A percentile compares a stretch with the other conserved stretches of the same genome.
These are phyloP conservation scores for Beauveria pseudobassiana DNA, from an alignment of 2,329 filamentous ascomycete species.

Conservation along the genomic window DNA sequence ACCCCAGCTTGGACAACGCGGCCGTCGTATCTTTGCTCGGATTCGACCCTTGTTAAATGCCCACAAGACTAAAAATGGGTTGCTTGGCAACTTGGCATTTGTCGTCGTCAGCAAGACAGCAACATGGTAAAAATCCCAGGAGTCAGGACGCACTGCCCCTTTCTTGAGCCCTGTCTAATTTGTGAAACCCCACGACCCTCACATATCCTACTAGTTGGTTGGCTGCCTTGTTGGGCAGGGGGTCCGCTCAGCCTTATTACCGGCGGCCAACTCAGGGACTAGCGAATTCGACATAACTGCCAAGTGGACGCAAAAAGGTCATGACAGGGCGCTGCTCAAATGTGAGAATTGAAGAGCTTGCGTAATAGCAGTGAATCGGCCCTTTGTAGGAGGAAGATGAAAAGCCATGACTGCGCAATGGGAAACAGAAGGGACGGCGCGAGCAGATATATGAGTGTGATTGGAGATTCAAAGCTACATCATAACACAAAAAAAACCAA, in stretches of 20 bases:
- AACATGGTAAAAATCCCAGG: neutral
- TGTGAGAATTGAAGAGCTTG: neutral
- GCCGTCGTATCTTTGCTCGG: slow-evolving; percentile 4
- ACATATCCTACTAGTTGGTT: neutral
- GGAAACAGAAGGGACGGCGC: too few relatives aligned
- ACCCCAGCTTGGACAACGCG: neutral
- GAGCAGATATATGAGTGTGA: too few relatives aligned
- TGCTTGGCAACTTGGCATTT: too few relatives aligned
- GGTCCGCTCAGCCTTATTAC: neutral
- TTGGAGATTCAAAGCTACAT: too few relatives aligned
- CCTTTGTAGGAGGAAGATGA: neutral
- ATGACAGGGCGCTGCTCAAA: neutral
- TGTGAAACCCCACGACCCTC: neutral
- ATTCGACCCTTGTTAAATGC: neutral
- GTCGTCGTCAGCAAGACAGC: neutral
- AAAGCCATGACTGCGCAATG: neutral
- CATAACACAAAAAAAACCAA: too few relatives aligned
- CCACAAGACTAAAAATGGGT: neutral
- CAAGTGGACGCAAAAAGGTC: neutral
- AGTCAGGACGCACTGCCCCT: neutral
- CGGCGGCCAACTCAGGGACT: too few relatives aligned
- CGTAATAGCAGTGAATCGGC: neutral
- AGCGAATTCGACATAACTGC: too few relatives aligned
- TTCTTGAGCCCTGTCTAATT: neutral
- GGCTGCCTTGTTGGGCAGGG: neutral